These are phyloP conservation scores for Hypomontagnella monticulosa DNA, from an alignment of 495 filamentous ascomycete genomes.

Conservation along the genomic window DNA sequence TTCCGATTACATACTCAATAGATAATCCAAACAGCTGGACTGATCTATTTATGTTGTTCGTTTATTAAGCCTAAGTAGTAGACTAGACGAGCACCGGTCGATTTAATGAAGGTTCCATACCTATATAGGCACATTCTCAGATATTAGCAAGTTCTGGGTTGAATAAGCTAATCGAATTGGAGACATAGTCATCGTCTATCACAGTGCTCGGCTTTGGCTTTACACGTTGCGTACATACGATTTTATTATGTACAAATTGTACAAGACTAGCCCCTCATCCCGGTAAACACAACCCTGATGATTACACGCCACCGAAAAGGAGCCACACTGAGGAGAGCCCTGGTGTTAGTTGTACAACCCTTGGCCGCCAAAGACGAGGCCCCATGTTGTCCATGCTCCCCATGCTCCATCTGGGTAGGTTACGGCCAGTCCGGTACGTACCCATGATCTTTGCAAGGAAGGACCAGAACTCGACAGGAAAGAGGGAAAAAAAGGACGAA, in stretches of 20 bases:
- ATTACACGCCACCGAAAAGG: constrained; percentile 47
- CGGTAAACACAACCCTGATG: constrained; percentile 39
- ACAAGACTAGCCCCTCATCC: constrained; percentile 35
- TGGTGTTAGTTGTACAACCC: constrained; percentile 45
- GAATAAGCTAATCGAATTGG: constrained; percentile 12
- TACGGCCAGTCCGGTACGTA: constrained; percentile 18
- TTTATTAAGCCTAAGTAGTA: constrained; percentile 5
- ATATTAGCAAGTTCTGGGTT: background rate
- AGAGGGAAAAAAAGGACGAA: background rate
- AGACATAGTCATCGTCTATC: background rate
- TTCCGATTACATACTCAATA: background rate
- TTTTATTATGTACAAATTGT: constrained; percentile 19
- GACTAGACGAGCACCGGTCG: background rate
- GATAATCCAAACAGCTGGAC: background rate
- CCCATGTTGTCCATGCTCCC: constrained; percentile 21
- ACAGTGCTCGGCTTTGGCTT: constrained; percentile 9
- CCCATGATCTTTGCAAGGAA: constrained; percentile 19
- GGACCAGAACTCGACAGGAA: background rate
- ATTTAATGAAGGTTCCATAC: background rate
- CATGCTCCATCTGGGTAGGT: too few relatives aligned
- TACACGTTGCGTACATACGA: constrained; percentile 21
- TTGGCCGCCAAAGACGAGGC: constrained; percentile 38
- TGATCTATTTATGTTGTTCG: constrained; percentile 3
- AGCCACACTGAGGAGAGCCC: constrained; percentile 43
- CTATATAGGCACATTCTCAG: background rate